These are phyloP conservation scores for Serendipita sp. DNA, from an alignment of 768 basidiomycete species.

Conservation along the genomic window DNA sequence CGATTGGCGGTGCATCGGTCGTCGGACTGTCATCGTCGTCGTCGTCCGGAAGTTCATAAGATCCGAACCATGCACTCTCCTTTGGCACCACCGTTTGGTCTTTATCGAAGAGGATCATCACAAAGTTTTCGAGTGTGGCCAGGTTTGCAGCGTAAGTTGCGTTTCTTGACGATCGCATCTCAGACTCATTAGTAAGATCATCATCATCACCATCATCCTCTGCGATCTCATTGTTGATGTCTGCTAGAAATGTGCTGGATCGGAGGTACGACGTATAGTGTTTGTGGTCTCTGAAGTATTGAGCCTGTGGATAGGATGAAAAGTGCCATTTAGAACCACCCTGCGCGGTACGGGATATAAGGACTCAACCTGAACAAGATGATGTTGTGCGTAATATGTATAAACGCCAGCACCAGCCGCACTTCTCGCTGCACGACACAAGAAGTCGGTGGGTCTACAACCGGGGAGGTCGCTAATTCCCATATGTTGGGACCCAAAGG, in stretches of 20 bases:
- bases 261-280: slow-evolving; percentile 42
- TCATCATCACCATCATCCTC: slow-evolving; percentile 11
- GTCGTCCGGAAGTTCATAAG: slow-evolving; percentile 34
- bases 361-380: slow-evolving; percentile 51
- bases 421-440: slow-evolving; percentile 53
- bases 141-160: slow-evolving; percentile 45
- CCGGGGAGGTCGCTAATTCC: slow-evolving; percentile 61
- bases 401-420: slow-evolving; percentile 53
- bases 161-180: slow-evolving; percentile 28
- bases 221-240: slow-evolving; percentile 65
- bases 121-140: slow-evolving; percentile 43
- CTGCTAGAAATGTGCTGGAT: slow-evolving; percentile 50
- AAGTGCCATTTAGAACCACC: background rate
- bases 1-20: slow-evolving; percentile 24
- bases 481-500: slow-evolving; percentile 81
- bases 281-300: slow-evolving; percentile 67
- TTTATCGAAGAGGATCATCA: slow-evolving; percentile 56
- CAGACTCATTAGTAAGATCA: background rate
- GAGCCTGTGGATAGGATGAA: slow-evolving; percentile 37
- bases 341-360: background rate
- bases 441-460: slow-evolving; percentile 47
- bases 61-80: slow-evolving; percentile 78
- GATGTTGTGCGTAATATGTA: slow-evolving; percentile 55
- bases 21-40: slow-evolving; percentile 14
- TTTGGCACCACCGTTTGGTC: slow-evolving; percentile 72